Conservation (phyloP, 164 flowering plant species). For the Platanus orientalis region DNA sequence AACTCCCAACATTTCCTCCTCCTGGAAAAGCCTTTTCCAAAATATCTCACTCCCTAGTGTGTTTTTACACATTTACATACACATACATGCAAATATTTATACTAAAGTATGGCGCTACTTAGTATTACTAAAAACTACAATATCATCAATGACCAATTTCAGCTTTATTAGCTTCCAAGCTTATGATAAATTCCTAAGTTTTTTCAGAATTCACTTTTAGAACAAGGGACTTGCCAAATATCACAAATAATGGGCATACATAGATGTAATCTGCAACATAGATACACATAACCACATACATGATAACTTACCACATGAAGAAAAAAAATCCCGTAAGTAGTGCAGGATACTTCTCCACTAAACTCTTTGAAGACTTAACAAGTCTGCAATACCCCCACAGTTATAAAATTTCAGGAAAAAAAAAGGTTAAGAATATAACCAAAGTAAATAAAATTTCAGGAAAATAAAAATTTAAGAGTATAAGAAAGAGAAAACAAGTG, state of each 20-base stretch:
- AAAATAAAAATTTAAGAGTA: neutral
- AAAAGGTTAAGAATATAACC: neutral
- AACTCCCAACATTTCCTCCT: too few species aligned
- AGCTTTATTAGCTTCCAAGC: too few species aligned
- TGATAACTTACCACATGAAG: slow-evolving; percentile 51
- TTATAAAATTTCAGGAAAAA: neutral
- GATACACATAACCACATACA: neutral
- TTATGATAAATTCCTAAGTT: too few species aligned
- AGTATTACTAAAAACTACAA: too few species aligned
- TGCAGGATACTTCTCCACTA: slow-evolving; percentile 37
- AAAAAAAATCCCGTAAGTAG: slow-evolving; percentile 62
- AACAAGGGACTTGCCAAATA: too few species aligned
- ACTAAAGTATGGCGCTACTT: too few species aligned
- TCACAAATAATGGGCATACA: neutral
- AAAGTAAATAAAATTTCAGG: neutral
- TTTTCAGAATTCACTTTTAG: too few species aligned
- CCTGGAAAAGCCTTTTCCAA: too few species aligned
- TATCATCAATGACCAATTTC: too few species aligned
- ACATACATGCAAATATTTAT: too few species aligned
- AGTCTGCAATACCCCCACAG: slow-evolving; percentile 26
- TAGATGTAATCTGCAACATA: neutral
- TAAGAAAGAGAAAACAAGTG: neutral
- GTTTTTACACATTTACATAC: too few species aligned
- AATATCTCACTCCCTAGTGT: too few species aligned
- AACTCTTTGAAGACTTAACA: slow-evolving; percentile 33